Evolutionary conservation across 2,329 filamentous ascomycete genomes (phyloP).

Genomic region (Pezicula carpinea): DNA sequence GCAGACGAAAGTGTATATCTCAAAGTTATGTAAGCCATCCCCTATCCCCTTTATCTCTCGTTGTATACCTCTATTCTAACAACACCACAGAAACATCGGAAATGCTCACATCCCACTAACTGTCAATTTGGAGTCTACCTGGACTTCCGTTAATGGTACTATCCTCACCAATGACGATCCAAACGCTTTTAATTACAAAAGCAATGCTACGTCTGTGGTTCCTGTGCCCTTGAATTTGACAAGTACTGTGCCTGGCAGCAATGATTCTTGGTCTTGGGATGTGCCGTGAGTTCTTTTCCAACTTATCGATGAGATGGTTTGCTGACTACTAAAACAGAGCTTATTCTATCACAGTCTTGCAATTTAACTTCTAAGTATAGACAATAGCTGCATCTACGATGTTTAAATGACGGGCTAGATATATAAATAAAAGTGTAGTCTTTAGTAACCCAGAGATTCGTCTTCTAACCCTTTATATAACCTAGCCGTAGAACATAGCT

Average conservation of each 20-base stretch:
- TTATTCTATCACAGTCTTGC: conserved; percentile 17
- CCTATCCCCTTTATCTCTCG: background rate
- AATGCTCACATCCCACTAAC: conserved; percentile 11
- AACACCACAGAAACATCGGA: conserved; percentile 10
- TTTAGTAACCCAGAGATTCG: no score
- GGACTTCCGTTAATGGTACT: conserved; percentile 16
- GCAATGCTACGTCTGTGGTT: conserved; percentile 14
- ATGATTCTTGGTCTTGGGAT: conserved; percentile 15
- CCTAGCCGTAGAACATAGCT: no score
- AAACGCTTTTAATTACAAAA: conserved; percentile 17
- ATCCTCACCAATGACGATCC: conserved; percentile 15
- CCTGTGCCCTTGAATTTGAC: conserved; percentile 14
- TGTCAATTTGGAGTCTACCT: conserved; percentile 10
- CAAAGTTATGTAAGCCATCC: conserved; percentile 19
- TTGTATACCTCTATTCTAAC: background rate
- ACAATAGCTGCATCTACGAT: no score
- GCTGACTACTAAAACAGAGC: conserved; percentile 5
- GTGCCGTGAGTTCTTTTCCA: conserved; percentile 13
- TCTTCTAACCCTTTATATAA: no score
- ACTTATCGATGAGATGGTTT: background rate
- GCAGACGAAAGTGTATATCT: conserved; percentile 11
- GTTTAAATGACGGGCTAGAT: no score
- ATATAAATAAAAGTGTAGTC: no score
- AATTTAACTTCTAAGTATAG: no score
- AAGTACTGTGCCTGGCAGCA: background rate